Percentiles rank a stretch among this genome's conserved stretches.
Evolutionary conservation across 2,329 filamentous ascomycete genomes (phyloP).

Genomic region (Neurospora sp.): DNA sequence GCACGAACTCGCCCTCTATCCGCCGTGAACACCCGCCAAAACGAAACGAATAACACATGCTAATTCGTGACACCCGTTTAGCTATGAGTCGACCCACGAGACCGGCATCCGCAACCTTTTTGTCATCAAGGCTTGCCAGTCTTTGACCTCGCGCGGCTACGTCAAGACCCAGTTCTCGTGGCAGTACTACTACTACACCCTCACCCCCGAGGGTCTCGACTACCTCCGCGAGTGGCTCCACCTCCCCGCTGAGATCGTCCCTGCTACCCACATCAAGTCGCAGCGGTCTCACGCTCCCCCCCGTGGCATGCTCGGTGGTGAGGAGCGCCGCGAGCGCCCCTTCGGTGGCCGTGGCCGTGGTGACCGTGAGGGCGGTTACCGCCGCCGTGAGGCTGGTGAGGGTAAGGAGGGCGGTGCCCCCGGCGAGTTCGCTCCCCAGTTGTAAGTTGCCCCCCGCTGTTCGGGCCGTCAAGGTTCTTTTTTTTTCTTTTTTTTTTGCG

Average conservation of each 20-base stretch:
- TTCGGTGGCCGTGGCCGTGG: constrained; percentile 65
- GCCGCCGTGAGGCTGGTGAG: constrained; percentile 78
- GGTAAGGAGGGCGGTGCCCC: constrained; percentile 88
- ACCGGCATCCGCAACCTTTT: constrained; percentile 99
- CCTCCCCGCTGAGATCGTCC: constrained; percentile 98
- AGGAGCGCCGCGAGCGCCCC: constrained; percentile 70
- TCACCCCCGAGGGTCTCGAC: constrained; percentile 95
- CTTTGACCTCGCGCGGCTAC: constrained; percentile 93
- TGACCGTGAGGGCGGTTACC: constrained; percentile 82
- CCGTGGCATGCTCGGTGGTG: constrained; percentile 95
- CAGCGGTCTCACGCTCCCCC: constrained; percentile 97
- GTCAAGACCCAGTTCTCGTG: constrained; percentile 99
- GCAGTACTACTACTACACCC: constrained; percentile 99
- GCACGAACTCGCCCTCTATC: neutral
- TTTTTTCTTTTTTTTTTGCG: neutral
- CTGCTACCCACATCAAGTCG: constrained; percentile 99
- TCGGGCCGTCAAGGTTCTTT: neutral
- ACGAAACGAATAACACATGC: constrained; percentile 11
- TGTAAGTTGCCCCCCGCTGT: constrained; percentile 44
- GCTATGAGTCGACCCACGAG: constrained; percentile 54
- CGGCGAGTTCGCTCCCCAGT: constrained; percentile 84
- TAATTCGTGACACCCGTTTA: constrained; percentile 14
- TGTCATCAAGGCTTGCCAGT: constrained; percentile 99
- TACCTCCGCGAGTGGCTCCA: constrained; percentile 99
- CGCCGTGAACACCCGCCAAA: constrained; percentile 1